Base-by-base conservation (phyloP, 441 rosid species). In the Gossypium trilobum region DNA sequence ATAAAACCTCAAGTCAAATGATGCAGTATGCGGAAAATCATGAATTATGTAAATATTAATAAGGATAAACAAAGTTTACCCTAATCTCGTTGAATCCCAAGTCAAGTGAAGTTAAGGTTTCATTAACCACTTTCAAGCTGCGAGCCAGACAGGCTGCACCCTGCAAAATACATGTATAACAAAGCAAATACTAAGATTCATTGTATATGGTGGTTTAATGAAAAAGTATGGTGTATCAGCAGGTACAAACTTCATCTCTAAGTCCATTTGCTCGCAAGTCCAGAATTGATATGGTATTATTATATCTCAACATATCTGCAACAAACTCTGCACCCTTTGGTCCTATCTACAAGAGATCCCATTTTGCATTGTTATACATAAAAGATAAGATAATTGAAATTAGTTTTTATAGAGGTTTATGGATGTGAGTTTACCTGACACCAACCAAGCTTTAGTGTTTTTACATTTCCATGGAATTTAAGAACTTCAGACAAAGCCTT, bases 191-290 rank as follows among this genome's bases (percentile, higher is more conserved):
- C 9, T 42, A 31, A 60, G 17, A 63, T 46, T 51, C 17, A 22
- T 65, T 16, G 20, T 9, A 19, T 17, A 27, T 20, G 29, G 20
- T 13, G 13, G 39, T 39, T n/a, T 13, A 22, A 2, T 42, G 54
- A 44, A 73, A 48, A 73, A 31, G 13, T 39, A 64, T 75, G 48
- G 63, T 62, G 63, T 71, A 64, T 75, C 9, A 36, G 61, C 11
- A 23, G 65, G 59, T 70, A 81, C 82, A 17, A 52, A 91, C 98
- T 85, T 94, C 95, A 70, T 94, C 92, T 87, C 85, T 85, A 19
- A 91, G 91, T 78, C 93, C 97, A 83, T 94, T 94, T 66, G 96
- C 98, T 68, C 97, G 89, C 85, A 94, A 82, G 83, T 94, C 98
- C 81, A 94, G 79, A 75, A 89, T 63, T 0, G 93, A 81, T 78